Evolutionary conservation across 169 alveolate genomes (phyloP), one percentile per base, ranked within the genome.

Genomic region (Babesia sp.): DNA sequence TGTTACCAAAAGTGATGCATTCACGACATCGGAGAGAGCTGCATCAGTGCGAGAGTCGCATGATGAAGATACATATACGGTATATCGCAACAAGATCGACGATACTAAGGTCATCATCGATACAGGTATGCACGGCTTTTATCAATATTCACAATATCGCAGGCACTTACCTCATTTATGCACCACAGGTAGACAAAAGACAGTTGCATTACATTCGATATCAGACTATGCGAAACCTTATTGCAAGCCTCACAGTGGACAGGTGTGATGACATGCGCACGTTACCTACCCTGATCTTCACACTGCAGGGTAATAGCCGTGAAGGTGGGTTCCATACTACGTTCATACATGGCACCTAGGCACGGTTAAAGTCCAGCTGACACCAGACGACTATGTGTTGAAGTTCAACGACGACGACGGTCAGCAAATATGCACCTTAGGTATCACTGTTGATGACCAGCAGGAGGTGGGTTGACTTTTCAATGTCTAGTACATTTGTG

Each of bases 301-400:
- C 64, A 36, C n/a, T 79, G 9, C 68, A 66, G 46, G 74, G 81
- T 14, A 55, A 33, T 18, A 44, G 58, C 29, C 29, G 31, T 14
- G 61, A 29, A 18, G 58, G 66, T 74, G 28, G 16, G 66, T 26
- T 1, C 3, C 12, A 16, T 6, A 0, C 14, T 12, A 42, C 5
- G 1, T 54, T 1, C 14, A 11, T 16, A 28, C 7, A 60, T 8
- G 0, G 34, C 3, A 45, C 34, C 29, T 50, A 64, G 85, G 83
- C 48, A 48, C 53, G 39, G 76, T 87, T 29, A 69, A 78, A 70
- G 60, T 87, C 58, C 84, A 84, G 51, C 69, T 88, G 18, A 69
- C 82, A 8, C 93, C 93, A 16, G 64, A 88, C 45, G 93, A 88
- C 69, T 88, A 88, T 75, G 87, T 84, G n/a, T 61, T 88, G 37